A percentile compares a stretch with the other conserved stretches of the same genome.
These are phyloP conservation scores for Aegilops longissima DNA, from an alignment of 176 grass and related monocot genomes.

Conservation along the genomic window DNA sequence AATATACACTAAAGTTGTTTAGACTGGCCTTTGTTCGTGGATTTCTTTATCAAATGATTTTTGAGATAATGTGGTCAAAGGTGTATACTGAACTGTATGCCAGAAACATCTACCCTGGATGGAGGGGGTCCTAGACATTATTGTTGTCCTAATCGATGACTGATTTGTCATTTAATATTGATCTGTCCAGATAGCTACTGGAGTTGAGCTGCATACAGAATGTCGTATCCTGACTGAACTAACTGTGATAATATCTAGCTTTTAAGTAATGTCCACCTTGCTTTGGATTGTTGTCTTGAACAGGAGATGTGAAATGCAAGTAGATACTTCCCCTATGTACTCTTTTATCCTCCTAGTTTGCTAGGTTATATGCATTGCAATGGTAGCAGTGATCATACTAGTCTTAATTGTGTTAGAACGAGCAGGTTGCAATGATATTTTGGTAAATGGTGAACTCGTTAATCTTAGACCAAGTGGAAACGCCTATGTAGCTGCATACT, in stretches of 20 bases:
- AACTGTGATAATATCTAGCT: conserved; percentile 22
- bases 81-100: neutral
- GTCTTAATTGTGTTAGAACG: neutral
- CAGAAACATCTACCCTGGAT: neutral
- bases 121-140: neutral
- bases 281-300: neutral
- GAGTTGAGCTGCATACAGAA: conserved; percentile 1
- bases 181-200: neutral
- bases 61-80: conserved; percentile 4
- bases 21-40: neutral
- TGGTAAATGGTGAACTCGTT: neutral
- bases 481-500: neutral
- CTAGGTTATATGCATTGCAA: neutral
- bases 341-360: neutral
- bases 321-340: neutral
- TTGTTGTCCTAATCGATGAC: neutral
- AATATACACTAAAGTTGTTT: neutral
- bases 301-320: neutral
- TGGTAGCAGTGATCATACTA: neutral
- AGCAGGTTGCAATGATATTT: neutral
- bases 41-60: conserved; percentile 2
- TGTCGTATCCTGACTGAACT: neutral
- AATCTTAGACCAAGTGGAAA: conserved; percentile 1
- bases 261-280: conserved; percentile 4
- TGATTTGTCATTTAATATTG: neutral